Evolutionary conservation across 345 rosid species (phyloP).

Genomic region (Arabis alpina): DNA sequence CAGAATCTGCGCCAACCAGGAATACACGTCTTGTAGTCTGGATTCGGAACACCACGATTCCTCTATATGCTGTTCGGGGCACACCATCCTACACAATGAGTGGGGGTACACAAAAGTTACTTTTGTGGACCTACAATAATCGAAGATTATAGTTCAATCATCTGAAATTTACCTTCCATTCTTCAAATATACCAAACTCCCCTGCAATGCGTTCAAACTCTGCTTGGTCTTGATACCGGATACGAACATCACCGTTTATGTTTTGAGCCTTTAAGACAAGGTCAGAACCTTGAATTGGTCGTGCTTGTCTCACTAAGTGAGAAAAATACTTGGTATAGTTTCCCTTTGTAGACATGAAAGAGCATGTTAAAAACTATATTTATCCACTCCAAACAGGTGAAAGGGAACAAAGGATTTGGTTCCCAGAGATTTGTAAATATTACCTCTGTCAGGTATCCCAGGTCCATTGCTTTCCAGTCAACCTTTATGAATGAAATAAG

Average conservation of each 20-base stretch:
- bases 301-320: slow-evolving; percentile 67
- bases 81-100: slow-evolving; percentile 75
- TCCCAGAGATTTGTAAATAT: slow-evolving; percentile 10
- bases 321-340: slow-evolving; percentile 68
- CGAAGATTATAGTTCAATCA: slow-evolving; percentile 2
- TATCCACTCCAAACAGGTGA: slow-evolving; percentile 7
- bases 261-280: slow-evolving; percentile 68
- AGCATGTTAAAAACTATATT: slow-evolving; percentile 18
- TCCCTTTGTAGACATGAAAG: slow-evolving; percentile 56
- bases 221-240: slow-evolving; percentile 67
- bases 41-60: slow-evolving; percentile 79
- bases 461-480: slow-evolving; percentile 85
- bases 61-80: slow-evolving; percentile 94
- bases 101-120: slow-evolving; percentile 13
- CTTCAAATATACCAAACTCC: slow-evolving; percentile 90
- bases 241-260: slow-evolving; percentile 69
- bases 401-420: slow-evolving; percentile 23
- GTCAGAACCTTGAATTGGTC: slow-evolving; percentile 67
- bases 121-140: slow-evolving; percentile 16
- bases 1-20: slow-evolving; percentile 75
- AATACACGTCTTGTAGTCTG: slow-evolving; percentile 68
- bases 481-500: slow-evolving; percentile 55
- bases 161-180: slow-evolving; percentile 80
- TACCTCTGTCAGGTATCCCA: slow-evolving; percentile 94
- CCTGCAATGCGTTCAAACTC: slow-evolving; percentile 80